Conservation (phyloP, 176 grass and related monocot genomes). For the Raddia guianensis region DNA sequence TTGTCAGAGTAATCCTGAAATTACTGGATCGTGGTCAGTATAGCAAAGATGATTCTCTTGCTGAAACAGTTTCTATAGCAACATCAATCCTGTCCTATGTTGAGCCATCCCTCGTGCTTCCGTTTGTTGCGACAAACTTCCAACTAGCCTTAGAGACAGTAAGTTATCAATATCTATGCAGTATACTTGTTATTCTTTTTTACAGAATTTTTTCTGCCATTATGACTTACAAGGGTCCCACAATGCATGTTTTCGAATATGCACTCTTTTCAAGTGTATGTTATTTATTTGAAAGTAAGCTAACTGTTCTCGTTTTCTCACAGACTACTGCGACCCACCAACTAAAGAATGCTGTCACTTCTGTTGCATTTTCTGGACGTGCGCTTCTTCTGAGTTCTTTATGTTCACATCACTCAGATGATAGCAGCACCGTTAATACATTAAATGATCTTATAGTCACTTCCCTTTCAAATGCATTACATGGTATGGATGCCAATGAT, state of each 20-base stretch:
- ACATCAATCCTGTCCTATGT: conserved; percentile 90
- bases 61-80: conserved; percentile 84
- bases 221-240: background rate
- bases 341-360: conserved; percentile 91
- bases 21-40: conserved; percentile 94
- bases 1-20: conserved; percentile 83
- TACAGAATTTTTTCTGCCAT: conserved; percentile 30
- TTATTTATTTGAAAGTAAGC: conserved; percentile 21
- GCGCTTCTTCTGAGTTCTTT: conserved; percentile 69
- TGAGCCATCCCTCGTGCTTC: conserved; percentile 86
- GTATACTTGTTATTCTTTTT: conserved; percentile 28
- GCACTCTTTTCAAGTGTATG: background rate
- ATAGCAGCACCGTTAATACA: conserved; percentile 44
- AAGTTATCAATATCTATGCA: conserved; percentile 47
- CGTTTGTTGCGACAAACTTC: conserved; percentile 81
- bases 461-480: conserved; percentile 93
- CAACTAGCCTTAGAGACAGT: conserved; percentile 93
- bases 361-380: conserved; percentile 90
- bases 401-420: conserved; percentile 52
- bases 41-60: conserved; percentile 92
- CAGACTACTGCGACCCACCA: conserved; percentile 97
- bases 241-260: conserved; percentile 26
- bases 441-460: conserved; percentile 68
- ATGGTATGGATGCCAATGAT: conserved; percentile 99
- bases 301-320: conserved; percentile 33